Evolutionary conservation across 1,284 basidiomycete genomes (phyloP).

Genomic region (Cutaneotrichosporon sp.): DNA sequence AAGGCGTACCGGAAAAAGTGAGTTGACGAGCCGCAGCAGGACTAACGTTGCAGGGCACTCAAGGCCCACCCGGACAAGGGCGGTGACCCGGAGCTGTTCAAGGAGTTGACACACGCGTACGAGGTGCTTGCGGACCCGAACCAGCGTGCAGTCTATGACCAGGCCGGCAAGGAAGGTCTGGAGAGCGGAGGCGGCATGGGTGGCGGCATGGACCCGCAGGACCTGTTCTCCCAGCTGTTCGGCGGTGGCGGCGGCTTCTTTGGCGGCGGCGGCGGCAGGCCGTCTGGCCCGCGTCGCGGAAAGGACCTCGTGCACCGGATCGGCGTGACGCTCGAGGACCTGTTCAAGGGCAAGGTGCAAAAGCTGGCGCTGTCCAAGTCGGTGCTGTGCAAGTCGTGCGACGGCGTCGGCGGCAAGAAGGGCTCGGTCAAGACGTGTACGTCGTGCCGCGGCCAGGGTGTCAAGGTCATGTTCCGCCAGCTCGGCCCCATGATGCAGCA

Average conservation of each 20-base stretch:
- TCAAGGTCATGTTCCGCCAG: conserved; percentile 87
- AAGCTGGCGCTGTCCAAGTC: conserved; percentile 97
- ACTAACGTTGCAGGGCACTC: conserved; percentile 60
- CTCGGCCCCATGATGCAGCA: conserved; percentile 99
- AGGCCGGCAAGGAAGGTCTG: conserved; percentile 89
- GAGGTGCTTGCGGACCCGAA: conserved; percentile 88
- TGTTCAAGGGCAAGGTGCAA: conserved; percentile 97
- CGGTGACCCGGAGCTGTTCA: conserved; percentile 94
- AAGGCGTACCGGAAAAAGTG: conserved; percentile 93
- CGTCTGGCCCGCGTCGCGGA: conserved; percentile 84
- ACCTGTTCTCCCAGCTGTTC: conserved; percentile 97
- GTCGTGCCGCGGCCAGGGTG: conserved; percentile 81
- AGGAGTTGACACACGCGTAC: conserved; percentile 97
- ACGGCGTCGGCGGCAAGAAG: conserved; percentile 95
- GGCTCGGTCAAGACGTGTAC: conserved; percentile 81
- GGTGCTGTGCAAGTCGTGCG: conserved; percentile 87
- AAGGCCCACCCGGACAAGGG: conserved; percentile 93
- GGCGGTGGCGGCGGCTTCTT: conserved; percentile 60
- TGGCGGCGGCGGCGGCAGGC: conserved; percentile 53
- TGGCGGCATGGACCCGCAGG: conserved; percentile 92
- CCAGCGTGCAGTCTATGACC: conserved; percentile 81
- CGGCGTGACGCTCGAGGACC: conserved; percentile 90
- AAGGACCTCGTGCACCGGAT: conserved; percentile 98
- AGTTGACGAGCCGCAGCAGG: conserved; percentile 10
- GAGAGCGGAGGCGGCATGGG: conserved; percentile 58